phyloP scores from a whole-genome alignment of 495 filamentous ascomycete genomes.

The Tuber borchii region DNA sequence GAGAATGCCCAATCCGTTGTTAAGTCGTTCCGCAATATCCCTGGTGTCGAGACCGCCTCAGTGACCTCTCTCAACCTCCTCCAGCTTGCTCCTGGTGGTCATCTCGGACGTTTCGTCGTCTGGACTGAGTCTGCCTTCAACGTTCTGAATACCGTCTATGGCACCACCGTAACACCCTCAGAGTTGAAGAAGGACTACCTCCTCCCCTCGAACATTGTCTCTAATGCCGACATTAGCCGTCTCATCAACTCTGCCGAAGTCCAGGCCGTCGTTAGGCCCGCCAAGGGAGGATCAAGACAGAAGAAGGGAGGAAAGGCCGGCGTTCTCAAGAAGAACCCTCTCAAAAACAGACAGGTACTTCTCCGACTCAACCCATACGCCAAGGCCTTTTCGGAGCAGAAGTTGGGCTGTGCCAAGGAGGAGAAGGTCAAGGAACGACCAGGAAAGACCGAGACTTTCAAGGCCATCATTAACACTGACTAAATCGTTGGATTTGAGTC shows the following conservation, averaged over 20 bases:
- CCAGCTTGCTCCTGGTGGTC: constrained; percentile 95
- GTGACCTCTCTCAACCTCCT: constrained; percentile 96
- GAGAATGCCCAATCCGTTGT: constrained; percentile 81
- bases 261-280: constrained; percentile 81
- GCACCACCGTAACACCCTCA: constrained; percentile 72
- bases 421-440: constrained; percentile 43
- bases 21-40: constrained; percentile 92
- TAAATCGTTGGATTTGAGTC: constrained; percentile 21
- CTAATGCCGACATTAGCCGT: constrained; percentile 86
- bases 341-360: constrained; percentile 93
- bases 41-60: constrained; percentile 93
- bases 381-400: constrained; percentile 72
- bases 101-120: constrained; percentile 97
- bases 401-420: constrained; percentile 60
- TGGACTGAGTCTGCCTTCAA: constrained; percentile 97
- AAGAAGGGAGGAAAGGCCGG: constrained; percentile 62
- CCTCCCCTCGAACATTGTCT: constrained; percentile 77
- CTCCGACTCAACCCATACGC: constrained; percentile 97
- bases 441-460: constrained; percentile 36
- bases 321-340: constrained; percentile 99
- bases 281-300: constrained; percentile 80
- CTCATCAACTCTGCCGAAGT: constrained; percentile 99
- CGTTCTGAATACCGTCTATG: constrained; percentile 93
- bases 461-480: constrained; percentile 33
- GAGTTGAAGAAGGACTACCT: constrained; percentile 97